Base-by-base conservation (phyloP, 2,329 filamentous ascomycete genomes). In the Drechslerella stenobrocha region DNA sequence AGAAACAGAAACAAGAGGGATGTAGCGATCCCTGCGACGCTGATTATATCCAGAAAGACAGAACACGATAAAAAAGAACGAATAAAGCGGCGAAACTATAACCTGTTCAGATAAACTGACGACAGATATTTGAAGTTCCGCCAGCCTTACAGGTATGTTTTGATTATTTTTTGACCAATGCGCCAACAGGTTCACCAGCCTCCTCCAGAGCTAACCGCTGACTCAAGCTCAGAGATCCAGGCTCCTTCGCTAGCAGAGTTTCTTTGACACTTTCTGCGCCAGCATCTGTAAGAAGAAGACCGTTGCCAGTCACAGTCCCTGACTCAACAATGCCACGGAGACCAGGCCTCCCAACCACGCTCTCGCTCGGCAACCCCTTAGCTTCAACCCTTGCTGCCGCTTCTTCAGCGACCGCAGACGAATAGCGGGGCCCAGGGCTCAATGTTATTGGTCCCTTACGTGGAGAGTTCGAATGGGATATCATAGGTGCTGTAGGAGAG, bases 391-490 rank as follows among this genome's bases (percentile, higher is more conserved):
- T 59, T 3, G 57, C 57, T 1, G 64, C 64, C 2, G 64, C 52
- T 52, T 69, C 51, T 22, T 47, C 64, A 6, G 64, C 64, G 37
- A 69, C 57, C 7, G 47, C 40, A 22, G 64, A 69, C n/a, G 57
- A 50, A 40, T 69, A 69, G 13, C 52, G 59, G 2, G 64, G 58
- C 2, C 64, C 64, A 26, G 64, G 42, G 9, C 26, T 57, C 40
- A 63, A 50, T 18, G 64, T 61, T 30, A 63, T 69, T 18, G 64
- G 57, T 2, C 57, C 64, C 22, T 69, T 61, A 1, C 51, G 57
- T 6, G 58, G 64, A 5, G 58, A 69, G 24, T 52, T 69, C 7
- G 57, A 63, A 24, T 63, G 46, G 35, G 47, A 20, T 8, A 69
- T 26, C 13, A 42, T 61, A 18, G 64, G 64, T 1, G 58, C 58